These are phyloP conservation scores for Misopates orontium DNA, from an alignment of 257 asterid genomes.

Conservation along the genomic window DNA sequence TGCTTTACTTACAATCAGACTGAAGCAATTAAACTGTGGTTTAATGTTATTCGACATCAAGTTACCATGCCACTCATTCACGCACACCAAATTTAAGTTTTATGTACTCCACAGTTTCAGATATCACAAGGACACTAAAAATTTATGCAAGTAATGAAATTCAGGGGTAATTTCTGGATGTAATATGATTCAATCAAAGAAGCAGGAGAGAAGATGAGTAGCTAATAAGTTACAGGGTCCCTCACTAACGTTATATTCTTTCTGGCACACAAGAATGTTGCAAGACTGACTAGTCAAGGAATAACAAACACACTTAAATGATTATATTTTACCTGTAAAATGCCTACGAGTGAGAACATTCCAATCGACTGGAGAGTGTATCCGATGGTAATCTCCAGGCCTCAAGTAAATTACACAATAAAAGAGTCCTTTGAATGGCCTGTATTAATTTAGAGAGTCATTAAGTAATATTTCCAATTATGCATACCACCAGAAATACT, in stretches of 20 bases:
- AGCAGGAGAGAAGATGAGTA: constrained; percentile 17
- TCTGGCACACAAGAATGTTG: constrained; percentile 9
- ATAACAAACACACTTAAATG: neutral
- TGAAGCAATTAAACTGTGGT: constrained; percentile 13
- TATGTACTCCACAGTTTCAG: constrained; percentile 9
- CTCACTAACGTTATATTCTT: constrained; percentile 14
- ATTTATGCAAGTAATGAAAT: neutral
- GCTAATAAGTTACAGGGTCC: constrained; percentile 23
- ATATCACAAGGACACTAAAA: constrained; percentile 1
- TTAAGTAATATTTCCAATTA: constrained; percentile 15
- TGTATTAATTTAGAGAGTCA: constrained; percentile 37
- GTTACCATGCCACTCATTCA: constrained; percentile 19
- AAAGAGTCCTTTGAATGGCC: constrained; percentile 84
- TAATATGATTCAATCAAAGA: constrained; percentile 14
- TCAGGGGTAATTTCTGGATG: constrained; percentile 8
- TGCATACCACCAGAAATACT: neutral
- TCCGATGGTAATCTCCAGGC: constrained; percentile 97
- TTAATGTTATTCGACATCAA: constrained; percentile 26
- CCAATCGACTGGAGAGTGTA: constrained; percentile 98
- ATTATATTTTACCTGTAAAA: constrained; percentile 63
- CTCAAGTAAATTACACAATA: constrained; percentile 95
- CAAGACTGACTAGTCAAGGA: no score
- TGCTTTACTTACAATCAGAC: constrained; percentile 18
- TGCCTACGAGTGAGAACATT: constrained; percentile 73
- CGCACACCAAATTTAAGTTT: constrained; percentile 13